Evolutionary conservation across 208 protist genomes (phyloP).

Genomic region (Blastocrithidia nonstop): DNA sequence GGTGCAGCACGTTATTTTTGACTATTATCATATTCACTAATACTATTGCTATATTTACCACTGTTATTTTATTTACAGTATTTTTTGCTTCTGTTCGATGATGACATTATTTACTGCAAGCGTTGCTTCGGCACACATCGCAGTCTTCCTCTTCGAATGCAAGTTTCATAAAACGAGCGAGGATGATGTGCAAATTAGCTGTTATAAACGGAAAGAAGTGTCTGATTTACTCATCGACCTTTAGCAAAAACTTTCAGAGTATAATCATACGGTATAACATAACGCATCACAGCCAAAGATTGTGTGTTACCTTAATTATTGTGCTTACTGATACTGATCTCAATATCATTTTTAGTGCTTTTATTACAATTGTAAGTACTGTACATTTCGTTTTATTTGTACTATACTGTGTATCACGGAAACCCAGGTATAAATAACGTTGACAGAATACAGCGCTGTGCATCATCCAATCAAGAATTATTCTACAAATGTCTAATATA

Average conservation of each 20-base stretch:
- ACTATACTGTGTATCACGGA: too few species aligned
- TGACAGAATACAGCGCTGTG: too few species aligned
- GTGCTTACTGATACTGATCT: too few species aligned
- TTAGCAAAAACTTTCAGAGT: slow-evolving; percentile 85
- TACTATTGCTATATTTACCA: background rate
- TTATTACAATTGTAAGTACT: too few species aligned
- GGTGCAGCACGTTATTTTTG: too few species aligned
- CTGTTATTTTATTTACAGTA: background rate
- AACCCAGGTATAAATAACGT: too few species aligned
- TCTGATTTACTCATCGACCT: slow-evolving; percentile 81
- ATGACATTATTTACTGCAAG: background rate
- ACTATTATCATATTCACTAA: background rate
- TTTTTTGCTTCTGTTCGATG: background rate
- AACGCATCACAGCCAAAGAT: slow-evolving; percentile 14
- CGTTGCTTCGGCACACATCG: slow-evolving; percentile 9
- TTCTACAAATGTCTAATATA: too few species aligned
- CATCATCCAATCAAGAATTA: too few species aligned
- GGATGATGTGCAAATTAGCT: slow-evolving; percentile 78
- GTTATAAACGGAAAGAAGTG: slow-evolving; percentile 76
- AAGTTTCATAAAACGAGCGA: slow-evolving; percentile 68
- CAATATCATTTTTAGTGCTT: too few species aligned
- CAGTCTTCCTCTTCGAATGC: slow-evolving; percentile 60
- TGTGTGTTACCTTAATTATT: background rate
- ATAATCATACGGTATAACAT: slow-evolving; percentile 85
- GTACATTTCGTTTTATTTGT: too few species aligned